A percentile compares a stretch with the other conserved stretches of the same genome.
These are phyloP conservation scores for Immersiporthe knoxdaviesiana DNA, from an alignment of 2,329 filamentous ascomycete genomes.

Conservation along the genomic window DNA sequence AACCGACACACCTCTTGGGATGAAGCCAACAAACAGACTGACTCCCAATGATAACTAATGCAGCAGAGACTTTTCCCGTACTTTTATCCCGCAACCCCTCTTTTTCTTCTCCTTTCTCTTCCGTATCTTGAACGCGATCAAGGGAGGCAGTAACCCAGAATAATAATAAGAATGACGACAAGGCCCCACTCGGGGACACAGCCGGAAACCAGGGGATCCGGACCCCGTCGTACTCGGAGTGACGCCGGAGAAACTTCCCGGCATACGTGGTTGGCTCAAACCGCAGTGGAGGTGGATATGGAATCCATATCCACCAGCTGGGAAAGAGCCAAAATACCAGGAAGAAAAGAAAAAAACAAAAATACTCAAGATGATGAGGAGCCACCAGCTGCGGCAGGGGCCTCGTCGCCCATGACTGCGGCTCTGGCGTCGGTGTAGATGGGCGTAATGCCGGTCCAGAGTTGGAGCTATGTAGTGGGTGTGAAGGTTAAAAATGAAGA, in stretches of 20 bases:
- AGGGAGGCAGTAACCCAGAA: not conserved
- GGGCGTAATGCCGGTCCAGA: constrained; percentile 82
- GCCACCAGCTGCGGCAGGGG: not conserved
- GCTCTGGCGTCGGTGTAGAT: constrained; percentile 70
- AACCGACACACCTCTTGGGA: not conserved
- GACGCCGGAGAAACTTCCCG: not conserved
- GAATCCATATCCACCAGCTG: not conserved
- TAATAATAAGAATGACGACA: not conserved
- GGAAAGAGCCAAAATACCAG: not conserved
- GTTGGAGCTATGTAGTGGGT: constrained; percentile 62
- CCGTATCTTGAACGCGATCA: not conserved
- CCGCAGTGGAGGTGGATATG: not conserved
- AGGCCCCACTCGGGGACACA: not conserved
- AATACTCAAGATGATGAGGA: not conserved
- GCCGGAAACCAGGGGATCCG: not conserved
- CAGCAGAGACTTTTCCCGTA: not conserved
- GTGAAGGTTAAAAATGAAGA: constrained; percentile 31
- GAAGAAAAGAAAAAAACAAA: not conserved
- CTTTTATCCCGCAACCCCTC: not conserved
- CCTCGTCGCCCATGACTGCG: constrained; percentile 53
- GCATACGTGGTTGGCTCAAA: not conserved
- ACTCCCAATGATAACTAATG: not conserved
- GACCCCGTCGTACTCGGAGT: not conserved
- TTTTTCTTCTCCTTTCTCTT: not conserved
- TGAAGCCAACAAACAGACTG: not conserved